These are phyloP conservation scores for Talaromyces marneffei DNA, from an alignment of 2,329 filamentous ascomycete species.

Conservation along the genomic window DNA sequence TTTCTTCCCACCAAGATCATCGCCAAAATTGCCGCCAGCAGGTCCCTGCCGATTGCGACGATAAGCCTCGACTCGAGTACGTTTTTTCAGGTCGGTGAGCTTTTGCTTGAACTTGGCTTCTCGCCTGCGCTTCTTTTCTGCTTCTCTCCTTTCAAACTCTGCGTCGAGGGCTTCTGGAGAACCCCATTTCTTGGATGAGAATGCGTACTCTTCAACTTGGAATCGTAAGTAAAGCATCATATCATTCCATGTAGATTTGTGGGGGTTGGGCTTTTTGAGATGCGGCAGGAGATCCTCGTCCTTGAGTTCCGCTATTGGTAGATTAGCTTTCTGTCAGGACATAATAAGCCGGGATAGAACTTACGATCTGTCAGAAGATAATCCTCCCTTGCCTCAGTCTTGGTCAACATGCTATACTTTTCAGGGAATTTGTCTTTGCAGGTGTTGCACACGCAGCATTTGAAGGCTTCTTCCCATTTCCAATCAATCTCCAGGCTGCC, in stretches of 20 bases:
- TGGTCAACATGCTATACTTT: constrained; percentile 91
- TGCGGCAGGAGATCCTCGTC: constrained; percentile 83
- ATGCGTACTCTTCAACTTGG: constrained; percentile 91
- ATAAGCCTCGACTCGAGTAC: constrained; percentile 86
- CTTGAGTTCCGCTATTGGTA: constrained; percentile 67
- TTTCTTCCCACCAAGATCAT: constrained; percentile 60
- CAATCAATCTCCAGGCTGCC: constrained; percentile 81
- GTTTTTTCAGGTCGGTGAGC: constrained; percentile 82
- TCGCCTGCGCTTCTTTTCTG: constrained; percentile 75
- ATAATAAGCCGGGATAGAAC: constrained; percentile 32
- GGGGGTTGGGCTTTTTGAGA: constrained; percentile 83
- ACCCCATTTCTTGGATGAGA: constrained; percentile 80
- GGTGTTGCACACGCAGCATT: constrained; percentile 64
- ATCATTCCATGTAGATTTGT: constrained; percentile 93
- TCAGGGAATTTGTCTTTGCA: constrained; percentile 90
- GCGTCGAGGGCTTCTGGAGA: constrained; percentile 76
- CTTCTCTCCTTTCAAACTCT: constrained; percentile 75
- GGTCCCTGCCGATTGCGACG: constrained; percentile 58
- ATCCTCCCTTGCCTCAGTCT: constrained; percentile 92
- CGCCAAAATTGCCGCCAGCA: constrained; percentile 61
- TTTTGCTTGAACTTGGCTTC: constrained; percentile 90
- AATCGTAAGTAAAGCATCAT: constrained; percentile 97
- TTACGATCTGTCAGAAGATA: constrained; percentile 87
- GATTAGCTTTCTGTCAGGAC: neutral
- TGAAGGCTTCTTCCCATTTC: constrained; percentile 85